phyloP scores from a whole-genome alignment of 306 rosid species.

The Begonia masoniana region DNA sequence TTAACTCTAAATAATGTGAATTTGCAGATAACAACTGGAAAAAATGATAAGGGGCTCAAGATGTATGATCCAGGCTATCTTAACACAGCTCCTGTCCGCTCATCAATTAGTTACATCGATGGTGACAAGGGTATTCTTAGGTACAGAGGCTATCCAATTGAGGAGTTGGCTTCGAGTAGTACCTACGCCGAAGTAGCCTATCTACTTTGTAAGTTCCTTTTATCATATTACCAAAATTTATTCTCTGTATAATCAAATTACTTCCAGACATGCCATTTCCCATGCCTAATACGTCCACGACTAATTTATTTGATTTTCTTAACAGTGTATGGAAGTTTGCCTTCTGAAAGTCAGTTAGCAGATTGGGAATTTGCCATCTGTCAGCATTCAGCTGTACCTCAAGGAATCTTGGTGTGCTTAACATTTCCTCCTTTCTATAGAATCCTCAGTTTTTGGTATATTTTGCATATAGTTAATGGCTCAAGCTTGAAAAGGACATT shows the following conservation, averaged over 20 bases:
- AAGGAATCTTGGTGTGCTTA: slow-evolving; percentile 65
- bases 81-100: slow-evolving; percentile 81
- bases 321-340: slow-evolving; percentile 88
- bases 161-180: slow-evolving; percentile 77
- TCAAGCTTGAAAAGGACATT: too few relatives aligned
- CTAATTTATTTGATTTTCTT: background rate
- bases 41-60: slow-evolving; percentile 73
- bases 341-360: slow-evolving; percentile 49
- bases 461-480: too few relatives aligned
- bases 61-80: slow-evolving; percentile 87
- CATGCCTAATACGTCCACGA: background rate
- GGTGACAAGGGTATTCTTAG: slow-evolving; percentile 88
- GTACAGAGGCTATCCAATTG: slow-evolving; percentile 82
- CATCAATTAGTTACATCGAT: slow-evolving; percentile 69
- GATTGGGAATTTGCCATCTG: slow-evolving; percentile 78
- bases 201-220: slow-evolving; percentile 50
- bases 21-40: slow-evolving; percentile 47
- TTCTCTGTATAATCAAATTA: background rate
- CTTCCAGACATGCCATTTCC: background rate
- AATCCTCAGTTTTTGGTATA: background rate
- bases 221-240: background rate
- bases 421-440: background rate
- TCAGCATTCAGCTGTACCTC: slow-evolving; percentile 88
- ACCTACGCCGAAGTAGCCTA: slow-evolving; percentile 69
- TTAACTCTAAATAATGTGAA: background rate